phyloP scores from a whole-genome alignment of 1,284 basidiomycete genomes.

The Chondrostereum purpureum region DNA sequence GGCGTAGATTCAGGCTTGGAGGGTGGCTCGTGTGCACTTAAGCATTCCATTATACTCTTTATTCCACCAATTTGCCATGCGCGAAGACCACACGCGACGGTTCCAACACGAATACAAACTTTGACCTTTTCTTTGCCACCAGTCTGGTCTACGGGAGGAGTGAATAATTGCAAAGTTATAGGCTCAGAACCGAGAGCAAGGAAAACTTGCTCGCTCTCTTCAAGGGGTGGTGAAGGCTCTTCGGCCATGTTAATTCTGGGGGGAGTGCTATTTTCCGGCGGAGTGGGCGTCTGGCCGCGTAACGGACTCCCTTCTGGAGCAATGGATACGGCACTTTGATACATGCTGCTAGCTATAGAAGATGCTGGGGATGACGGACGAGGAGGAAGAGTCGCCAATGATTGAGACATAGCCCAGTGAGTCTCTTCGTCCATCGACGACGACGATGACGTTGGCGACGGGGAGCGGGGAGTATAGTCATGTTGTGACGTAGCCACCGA shows the following conservation, averaged over 20 bases:
- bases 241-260: no score
- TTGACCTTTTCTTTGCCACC: constrained; percentile 21
- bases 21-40: constrained; percentile 9
- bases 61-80: constrained; percentile 48
- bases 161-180: constrained; percentile 47
- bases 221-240: no score
- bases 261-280: constrained; percentile 6
- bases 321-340: constrained; percentile 66
- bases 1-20: constrained; percentile 10
- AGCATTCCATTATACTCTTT: constrained; percentile 26
- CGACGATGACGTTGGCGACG: constrained; percentile 37
- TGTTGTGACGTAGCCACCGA: constrained; percentile 19
- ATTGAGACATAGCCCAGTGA: constrained; percentile 68
- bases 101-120: constrained; percentile 39
- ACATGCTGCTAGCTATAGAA: constrained; percentile 53
- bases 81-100: constrained; percentile 43
- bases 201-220: no score
- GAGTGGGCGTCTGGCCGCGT: background rate
- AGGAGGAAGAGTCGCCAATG: constrained; percentile 52
- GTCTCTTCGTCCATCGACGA: constrained; percentile 61
- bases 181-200: constrained; percentile 19
- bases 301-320: constrained; percentile 14
- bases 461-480: constrained; percentile 21
- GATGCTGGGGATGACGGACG: constrained; percentile 37
- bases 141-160: constrained; percentile 24